Conservation (phyloP, 23 red algal species). For the Agarophyton chilense region DNA sequence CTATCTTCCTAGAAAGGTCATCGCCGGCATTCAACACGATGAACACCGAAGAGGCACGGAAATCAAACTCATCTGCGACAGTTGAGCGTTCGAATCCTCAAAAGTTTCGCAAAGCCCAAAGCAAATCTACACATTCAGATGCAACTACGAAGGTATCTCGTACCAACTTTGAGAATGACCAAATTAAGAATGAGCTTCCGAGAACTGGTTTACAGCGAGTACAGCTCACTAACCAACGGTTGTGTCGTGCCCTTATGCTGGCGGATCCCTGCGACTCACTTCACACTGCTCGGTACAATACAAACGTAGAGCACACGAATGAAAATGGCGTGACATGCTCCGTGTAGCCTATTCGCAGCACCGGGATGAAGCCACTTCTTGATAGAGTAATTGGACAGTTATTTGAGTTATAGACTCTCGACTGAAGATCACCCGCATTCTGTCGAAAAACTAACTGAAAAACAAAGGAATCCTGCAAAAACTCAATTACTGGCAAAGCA, state of each 20-base stretch:
- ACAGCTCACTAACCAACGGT: not conserved
- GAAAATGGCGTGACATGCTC: not conserved
- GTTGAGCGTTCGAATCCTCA: no score
- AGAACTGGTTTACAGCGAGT: not conserved
- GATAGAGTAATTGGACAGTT: conserved; percentile 1
- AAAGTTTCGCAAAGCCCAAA: no score
- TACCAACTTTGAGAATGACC: no score
- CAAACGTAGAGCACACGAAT: not conserved
- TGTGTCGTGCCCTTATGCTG: not conserved
- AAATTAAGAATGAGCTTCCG: not conserved
- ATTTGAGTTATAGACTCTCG: conserved; percentile 32
- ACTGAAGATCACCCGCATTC: not conserved
- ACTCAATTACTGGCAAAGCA: not conserved
- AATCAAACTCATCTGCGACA: no score
- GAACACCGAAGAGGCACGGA: no score
- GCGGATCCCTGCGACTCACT: not conserved
- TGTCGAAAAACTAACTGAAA: conserved; percentile 3
- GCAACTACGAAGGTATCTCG: no score
- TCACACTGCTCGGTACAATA: not conserved
- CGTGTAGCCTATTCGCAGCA: not conserved
- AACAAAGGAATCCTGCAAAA: not conserved
- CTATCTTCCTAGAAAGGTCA: no score
- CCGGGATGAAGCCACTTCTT: not conserved
- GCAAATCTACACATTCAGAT: no score
- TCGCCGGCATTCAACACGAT: no score